These are phyloP conservation scores for Kentomonas sorsogonicus DNA, from an alignment of 208 protist genomes.

Conservation along the genomic window DNA sequence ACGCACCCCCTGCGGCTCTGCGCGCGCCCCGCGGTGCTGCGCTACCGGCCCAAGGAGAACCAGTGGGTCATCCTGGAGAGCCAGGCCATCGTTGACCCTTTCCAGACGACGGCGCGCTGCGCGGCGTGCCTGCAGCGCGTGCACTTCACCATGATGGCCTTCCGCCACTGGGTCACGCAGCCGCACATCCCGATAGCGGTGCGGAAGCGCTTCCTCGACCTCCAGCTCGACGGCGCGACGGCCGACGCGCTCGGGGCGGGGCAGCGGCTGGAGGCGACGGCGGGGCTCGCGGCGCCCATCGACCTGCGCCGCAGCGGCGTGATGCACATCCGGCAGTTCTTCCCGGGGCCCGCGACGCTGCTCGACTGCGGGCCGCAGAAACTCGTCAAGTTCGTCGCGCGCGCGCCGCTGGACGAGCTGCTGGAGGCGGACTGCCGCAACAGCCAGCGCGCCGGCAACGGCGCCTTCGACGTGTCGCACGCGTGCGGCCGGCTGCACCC, in stretches of 20 bases:
- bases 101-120: slow-evolving; percentile 46
- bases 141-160: slow-evolving; percentile 73
- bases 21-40: slow-evolving; percentile 62
- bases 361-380: slow-evolving; percentile 80
- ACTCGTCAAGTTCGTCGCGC: slow-evolving; percentile 83
- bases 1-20: slow-evolving; percentile 29
- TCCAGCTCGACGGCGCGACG: slow-evolving; percentile 62
- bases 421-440: slow-evolving; percentile 43
- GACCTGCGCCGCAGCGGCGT: slow-evolving; percentile 86
- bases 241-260: slow-evolving; percentile 46
- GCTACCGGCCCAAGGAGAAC: slow-evolving; percentile 83
- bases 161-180: slow-evolving; percentile 77
- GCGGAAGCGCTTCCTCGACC: slow-evolving; percentile 78
- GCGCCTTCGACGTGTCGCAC: slow-evolving; percentile 51
- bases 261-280: slow-evolving; percentile 35
- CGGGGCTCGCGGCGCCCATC: slow-evolving; percentile 58
- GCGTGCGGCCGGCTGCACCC: slow-evolving; percentile 18
- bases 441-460: slow-evolving; percentile 18
- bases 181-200: slow-evolving; percentile 79
- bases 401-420: slow-evolving; percentile 75
- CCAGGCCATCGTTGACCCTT: slow-evolving; percentile 63
- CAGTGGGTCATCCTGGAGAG: slow-evolving; percentile 87
- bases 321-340: slow-evolving; percentile 87
- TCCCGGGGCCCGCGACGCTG: slow-evolving; percentile 76
- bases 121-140: slow-evolving; percentile 56